Evolutionary conservation across 805 yeast genomes (phyloP).

Genomic region (Candida lessepsii): DNA sequence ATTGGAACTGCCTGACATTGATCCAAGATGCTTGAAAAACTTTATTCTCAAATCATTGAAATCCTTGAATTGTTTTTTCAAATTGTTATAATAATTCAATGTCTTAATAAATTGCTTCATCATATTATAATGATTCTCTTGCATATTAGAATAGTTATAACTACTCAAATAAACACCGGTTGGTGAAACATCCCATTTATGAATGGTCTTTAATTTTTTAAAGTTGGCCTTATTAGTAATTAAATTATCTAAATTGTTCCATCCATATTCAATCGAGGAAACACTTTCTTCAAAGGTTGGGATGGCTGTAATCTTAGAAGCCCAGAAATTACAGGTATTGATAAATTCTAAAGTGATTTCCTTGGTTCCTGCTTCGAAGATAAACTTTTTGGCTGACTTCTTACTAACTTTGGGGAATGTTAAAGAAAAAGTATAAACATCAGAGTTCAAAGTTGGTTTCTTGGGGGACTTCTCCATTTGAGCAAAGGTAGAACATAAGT

Average conservation of each 20-base stretch:
- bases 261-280: conserved; percentile 80
- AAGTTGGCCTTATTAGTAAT: conserved; percentile 27
- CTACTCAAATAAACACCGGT: conserved; percentile 42
- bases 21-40: conserved; percentile 31
- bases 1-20: conserved; percentile 28
- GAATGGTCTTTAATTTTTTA: conserved; percentile 32
- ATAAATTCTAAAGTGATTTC: conserved; percentile 70
- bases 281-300: conserved; percentile 68
- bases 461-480: conserved; percentile 27
- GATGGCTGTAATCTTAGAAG: conserved; percentile 77
- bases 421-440: conserved; percentile 47
- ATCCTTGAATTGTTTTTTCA: conserved; percentile 33
- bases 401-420: conserved; percentile 49
- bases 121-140: conserved; percentile 36
- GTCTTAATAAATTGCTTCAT: conserved; percentile 45
- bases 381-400: conserved; percentile 40
- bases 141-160: conserved; percentile 22
- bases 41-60: conserved; percentile 29
- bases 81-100: conserved; percentile 39
- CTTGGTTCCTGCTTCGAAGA: conserved; percentile 64
- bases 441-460: conserved; percentile 12
- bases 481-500: conserved; percentile 53
- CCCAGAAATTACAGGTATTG: conserved; percentile 86
- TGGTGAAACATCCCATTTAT: conserved; percentile 44
- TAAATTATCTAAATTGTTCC: conserved; percentile 50